These are phyloP conservation scores for Alternaria dauci DNA, from an alignment of 2,329 filamentous ascomycete genomes.

Conservation along the genomic window DNA sequence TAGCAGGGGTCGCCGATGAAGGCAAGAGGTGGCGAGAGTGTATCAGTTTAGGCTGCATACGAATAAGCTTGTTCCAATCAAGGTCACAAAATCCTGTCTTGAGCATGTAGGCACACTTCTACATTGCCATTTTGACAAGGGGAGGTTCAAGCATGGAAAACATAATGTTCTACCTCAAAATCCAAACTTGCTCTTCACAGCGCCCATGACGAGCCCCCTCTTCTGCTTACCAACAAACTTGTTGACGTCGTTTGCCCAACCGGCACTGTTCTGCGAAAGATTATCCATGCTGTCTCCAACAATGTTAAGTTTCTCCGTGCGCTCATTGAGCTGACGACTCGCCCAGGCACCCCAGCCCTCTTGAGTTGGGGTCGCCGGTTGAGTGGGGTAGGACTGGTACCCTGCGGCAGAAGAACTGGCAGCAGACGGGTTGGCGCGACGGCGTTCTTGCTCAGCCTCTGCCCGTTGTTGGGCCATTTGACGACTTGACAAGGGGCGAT, in stretches of 20 bases:
- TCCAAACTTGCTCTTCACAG: constrained; percentile 50
- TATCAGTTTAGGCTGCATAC: neutral
- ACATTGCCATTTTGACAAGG: too few species aligned
- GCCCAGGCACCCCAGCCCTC: constrained; percentile 80
- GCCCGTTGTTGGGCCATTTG: constrained; percentile 82
- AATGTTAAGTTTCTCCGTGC: constrained; percentile 85
- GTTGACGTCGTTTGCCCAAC: constrained; percentile 86
- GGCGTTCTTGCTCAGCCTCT: constrained; percentile 69
- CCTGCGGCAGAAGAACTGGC: constrained; percentile 45
- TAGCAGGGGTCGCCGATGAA: constrained; percentile 1
- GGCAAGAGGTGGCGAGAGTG: neutral
- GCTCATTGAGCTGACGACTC: constrained; percentile 84
- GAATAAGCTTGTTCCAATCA: too few species aligned
- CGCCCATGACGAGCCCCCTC: constrained; percentile 78
- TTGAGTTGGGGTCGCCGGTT: constrained; percentile 17
- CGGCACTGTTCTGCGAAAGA: constrained; percentile 79
- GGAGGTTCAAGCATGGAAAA: neutral
- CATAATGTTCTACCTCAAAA: constrained; percentile 9
- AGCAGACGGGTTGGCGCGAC: constrained; percentile 44
- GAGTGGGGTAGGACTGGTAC: constrained; percentile 33
- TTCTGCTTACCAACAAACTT: constrained; percentile 91
- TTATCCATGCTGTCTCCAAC: constrained; percentile 86
- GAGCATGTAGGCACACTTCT: too few species aligned
- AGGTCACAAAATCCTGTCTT: too few species aligned
- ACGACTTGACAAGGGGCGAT: constrained; percentile 85